phyloP scores from a whole-genome alignment of 2,329 filamentous ascomycete genomes.

The Epichloe typhina region DNA sequence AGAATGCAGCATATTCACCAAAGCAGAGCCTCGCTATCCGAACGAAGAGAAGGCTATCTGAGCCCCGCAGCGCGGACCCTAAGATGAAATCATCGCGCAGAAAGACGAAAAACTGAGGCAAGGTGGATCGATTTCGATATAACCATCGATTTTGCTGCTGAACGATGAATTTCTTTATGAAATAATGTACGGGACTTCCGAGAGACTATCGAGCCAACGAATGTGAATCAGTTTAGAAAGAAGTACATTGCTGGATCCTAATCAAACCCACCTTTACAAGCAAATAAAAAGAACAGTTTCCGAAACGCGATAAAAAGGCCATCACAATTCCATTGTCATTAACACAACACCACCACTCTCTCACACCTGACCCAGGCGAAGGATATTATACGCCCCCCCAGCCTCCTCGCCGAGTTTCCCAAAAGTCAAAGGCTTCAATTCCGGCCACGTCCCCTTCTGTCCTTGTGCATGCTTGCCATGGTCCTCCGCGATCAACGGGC shows the following conservation, averaged over 20 bases:
- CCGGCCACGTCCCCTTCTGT: conserved; percentile 2
- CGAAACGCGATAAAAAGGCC: background rate
- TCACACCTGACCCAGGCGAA: conserved; percentile 5
- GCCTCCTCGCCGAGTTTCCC: conserved; percentile 1
- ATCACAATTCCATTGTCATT: background rate
- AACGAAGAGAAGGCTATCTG: background rate
- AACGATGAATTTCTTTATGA: background rate
- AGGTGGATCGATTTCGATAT: no score
- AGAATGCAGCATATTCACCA: background rate
- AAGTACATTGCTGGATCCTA: background rate
- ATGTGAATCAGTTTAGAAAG: background rate
- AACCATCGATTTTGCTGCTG: no score
- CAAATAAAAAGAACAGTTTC: background rate
- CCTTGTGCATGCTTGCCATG: background rate
- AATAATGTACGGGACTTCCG: background rate
- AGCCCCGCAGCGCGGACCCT: background rate
- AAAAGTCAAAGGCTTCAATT: conserved; percentile 12
- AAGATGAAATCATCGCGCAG: background rate
- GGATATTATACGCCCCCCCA: conserved; percentile 5
- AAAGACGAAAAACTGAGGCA: background rate
- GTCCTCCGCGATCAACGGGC: conserved; percentile 8
- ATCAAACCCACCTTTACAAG: background rate
- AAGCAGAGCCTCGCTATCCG: background rate
- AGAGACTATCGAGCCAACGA: background rate
- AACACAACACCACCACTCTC: no score